A percentile compares a stretch with the other conserved stretches of the same genome.
These are phyloP conservation scores for Boletellus sp. DNA, from an alignment of 1,284 basidiomycete species.

Conservation along the genomic window DNA sequence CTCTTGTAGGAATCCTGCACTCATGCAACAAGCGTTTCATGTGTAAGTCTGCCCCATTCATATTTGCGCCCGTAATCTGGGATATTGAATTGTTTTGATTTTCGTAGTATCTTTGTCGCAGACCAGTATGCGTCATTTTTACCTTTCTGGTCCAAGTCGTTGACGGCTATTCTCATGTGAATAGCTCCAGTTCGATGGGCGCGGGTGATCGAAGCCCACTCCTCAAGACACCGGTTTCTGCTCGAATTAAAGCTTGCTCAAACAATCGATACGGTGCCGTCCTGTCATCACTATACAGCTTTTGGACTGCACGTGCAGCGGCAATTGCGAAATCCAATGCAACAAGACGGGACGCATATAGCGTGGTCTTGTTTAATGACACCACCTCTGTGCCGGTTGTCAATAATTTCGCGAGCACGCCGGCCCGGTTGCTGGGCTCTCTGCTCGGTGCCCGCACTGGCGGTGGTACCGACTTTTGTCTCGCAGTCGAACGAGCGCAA, in stretches of 20 bases:
- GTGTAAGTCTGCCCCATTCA: conserved; percentile 13
- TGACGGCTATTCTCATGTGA: not conserved
- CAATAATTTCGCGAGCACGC: conserved; percentile 50
- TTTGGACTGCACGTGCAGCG: conserved; percentile 52
- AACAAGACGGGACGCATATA: conserved; percentile 53
- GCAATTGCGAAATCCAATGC: conserved; percentile 32
- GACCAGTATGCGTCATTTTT: conserved; percentile 16
- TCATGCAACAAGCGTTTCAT: conserved; percentile 38
- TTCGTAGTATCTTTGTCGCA: conserved; percentile 27
- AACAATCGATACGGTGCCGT: conserved; percentile 59
- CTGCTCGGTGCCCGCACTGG: conserved; percentile 35
- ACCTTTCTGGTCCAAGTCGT: not conserved
- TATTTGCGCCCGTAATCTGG: not conserved
- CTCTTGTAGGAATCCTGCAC: conserved; percentile 51
- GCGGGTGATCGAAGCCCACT: conserved; percentile 42
- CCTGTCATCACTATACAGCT: conserved; percentile 48
- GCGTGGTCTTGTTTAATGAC: conserved; percentile 50
- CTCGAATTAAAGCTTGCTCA: conserved; percentile 34
- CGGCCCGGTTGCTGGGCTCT: conserved; percentile 42
- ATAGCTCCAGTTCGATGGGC: conserved; percentile 55
- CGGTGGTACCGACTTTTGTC: conserved; percentile 49
- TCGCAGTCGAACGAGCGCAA: conserved; percentile 40
- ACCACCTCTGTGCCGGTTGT: conserved; percentile 25
- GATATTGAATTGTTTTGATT: conserved; percentile 3
- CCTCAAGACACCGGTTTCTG: conserved; percentile 41